Conservation (phyloP, 2,329 filamentous ascomycete genomes). For the Geosmithia morbida region DNA sequence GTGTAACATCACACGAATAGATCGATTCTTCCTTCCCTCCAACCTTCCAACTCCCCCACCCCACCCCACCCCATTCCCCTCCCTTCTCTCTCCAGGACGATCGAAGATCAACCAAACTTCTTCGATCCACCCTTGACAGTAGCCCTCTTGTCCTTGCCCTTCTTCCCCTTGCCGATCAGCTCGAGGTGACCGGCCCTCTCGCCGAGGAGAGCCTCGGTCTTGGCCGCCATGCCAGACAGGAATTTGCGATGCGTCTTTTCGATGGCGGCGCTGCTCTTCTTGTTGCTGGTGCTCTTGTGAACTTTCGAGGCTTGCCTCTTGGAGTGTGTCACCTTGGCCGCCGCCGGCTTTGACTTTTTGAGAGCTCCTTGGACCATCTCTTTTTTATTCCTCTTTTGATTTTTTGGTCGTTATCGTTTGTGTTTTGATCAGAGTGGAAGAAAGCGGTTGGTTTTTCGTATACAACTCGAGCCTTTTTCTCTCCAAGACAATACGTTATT, state of each 20-base stretch:
- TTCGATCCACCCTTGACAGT: slow-evolving; percentile 32
- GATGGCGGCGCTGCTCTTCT: slow-evolving; percentile 21
- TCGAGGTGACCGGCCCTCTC: slow-evolving; percentile 46
- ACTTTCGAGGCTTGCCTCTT: slow-evolving; percentile 29
- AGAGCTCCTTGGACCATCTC: slow-evolving; percentile 40
- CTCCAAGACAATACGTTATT: too few relatives aligned
- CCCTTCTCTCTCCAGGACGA: neutral
- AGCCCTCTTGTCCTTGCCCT: slow-evolving; percentile 17
- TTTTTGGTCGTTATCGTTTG: neutral
- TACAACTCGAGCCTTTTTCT: too few relatives aligned
- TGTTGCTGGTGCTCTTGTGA: slow-evolving; percentile 26
- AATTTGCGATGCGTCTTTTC: slow-evolving; percentile 42
- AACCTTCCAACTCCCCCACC: too few relatives aligned
- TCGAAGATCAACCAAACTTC: slow-evolving; percentile 35
- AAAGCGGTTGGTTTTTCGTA: neutral
- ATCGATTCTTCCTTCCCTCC: too few relatives aligned
- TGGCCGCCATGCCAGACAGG: slow-evolving; percentile 34
- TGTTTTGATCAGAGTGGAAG: neutral
- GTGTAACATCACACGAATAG: too few relatives aligned
- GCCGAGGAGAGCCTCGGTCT: slow-evolving; percentile 43
- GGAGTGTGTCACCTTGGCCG: slow-evolving; percentile 23
- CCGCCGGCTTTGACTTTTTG: slow-evolving; percentile 29
- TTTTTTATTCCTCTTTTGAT: neutral
- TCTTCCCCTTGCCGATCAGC: slow-evolving; percentile 42
- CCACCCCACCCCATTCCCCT: neutral